A percentile compares a stretch with the other conserved stretches of the same genome.
Conservation (phyloP, 176 grass and related monocot genomes). For the Ampelocalamus luodianensis region DNA sequence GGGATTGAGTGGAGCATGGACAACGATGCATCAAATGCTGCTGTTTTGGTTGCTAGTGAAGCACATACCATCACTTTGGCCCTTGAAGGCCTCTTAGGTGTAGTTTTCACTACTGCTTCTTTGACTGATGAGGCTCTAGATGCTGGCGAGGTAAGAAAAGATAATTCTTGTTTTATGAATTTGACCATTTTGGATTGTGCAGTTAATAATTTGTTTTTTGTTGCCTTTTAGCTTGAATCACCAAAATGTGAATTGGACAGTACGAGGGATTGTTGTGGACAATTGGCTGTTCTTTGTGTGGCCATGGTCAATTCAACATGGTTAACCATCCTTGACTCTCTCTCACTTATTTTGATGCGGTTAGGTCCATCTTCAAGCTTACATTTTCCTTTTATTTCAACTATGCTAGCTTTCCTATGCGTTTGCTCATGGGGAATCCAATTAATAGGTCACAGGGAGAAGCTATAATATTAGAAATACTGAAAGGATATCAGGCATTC, state of each 20-base stretch:
- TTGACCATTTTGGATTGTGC: background rate
- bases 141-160: slow-evolving; percentile 77
- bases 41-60: slow-evolving; percentile 98
- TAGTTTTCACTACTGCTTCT: slow-evolving; percentile 97
- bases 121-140: slow-evolving; percentile 97
- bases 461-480: slow-evolving; percentile 99
- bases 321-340: slow-evolving; percentile 96
- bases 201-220: slow-evolving; percentile 43
- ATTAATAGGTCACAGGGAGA: slow-evolving; percentile 93
- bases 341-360: slow-evolving; percentile 93
- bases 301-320: slow-evolving; percentile 95
- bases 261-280: slow-evolving; percentile 62
- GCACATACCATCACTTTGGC: slow-evolving; percentile 97
- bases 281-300: slow-evolving; percentile 72
- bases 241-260: slow-evolving; percentile 78
- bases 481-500: slow-evolving; percentile 98
- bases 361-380: slow-evolving; percentile 51
- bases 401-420: slow-evolving; percentile 27
- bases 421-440: slow-evolving; percentile 47
- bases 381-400: slow-evolving; percentile 20
- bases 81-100: slow-evolving; percentile 92
- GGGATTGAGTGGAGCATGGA: slow-evolving; percentile 99
- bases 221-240: slow-evolving; percentile 78
- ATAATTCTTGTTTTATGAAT: slow-evolving; percentile 29
- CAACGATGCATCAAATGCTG: slow-evolving; percentile 92